Conservation (phyloP, 2,329 filamentous ascomycete species). For the Cadophora sp. region DNA sequence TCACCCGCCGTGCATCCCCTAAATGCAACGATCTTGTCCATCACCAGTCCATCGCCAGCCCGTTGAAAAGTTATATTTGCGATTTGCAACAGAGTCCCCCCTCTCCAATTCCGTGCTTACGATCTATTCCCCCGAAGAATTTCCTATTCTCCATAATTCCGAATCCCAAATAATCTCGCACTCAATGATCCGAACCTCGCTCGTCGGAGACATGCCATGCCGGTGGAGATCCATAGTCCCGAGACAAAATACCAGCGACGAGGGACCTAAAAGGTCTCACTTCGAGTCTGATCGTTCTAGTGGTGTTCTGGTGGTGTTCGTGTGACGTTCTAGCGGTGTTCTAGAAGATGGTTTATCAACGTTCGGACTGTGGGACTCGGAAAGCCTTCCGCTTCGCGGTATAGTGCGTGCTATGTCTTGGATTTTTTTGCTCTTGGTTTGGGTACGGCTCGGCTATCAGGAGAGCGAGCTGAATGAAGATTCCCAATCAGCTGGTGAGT, state of each 20-base stretch:
- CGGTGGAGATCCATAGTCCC: neutral
- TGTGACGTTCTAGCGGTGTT: too few relatives aligned
- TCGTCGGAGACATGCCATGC: too few relatives aligned
- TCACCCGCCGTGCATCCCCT: neutral
- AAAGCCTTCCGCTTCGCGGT: neutral
- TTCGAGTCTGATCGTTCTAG: neutral
- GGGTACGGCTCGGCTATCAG: neutral
- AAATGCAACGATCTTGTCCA: neutral
- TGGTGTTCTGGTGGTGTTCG: neutral
- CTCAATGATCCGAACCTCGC: neutral
- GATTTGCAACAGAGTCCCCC: neutral
- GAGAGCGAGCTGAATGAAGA: too few relatives aligned
- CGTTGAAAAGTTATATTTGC: slow-evolving; percentile 5
- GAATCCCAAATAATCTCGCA: neutral
- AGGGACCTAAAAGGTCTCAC: neutral
- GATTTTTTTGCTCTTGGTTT: too few relatives aligned
- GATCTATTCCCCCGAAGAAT: too few relatives aligned
- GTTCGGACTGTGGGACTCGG: neutral
- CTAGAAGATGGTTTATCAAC: too few relatives aligned
- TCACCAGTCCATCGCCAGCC: neutral
- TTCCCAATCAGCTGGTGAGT: neutral
- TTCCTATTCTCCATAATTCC: neutral
- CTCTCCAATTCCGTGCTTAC: neutral
- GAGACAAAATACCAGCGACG: neutral
- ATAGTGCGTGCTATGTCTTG: too few relatives aligned